phyloP scores from a whole-genome alignment of 805 yeast genomes.

The Candida insectalens region DNA sequence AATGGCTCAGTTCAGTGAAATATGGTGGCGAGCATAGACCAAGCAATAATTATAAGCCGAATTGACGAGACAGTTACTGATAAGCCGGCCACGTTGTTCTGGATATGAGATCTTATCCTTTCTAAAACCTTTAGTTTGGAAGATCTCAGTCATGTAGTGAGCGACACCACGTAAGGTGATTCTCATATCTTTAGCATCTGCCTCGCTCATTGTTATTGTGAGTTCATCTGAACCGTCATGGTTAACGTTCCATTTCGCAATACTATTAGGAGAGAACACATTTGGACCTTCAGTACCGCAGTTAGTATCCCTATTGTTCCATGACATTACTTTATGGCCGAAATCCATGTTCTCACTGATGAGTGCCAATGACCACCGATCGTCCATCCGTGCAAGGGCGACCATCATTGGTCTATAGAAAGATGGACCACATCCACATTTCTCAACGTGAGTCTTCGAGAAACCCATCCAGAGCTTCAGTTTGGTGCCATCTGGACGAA shows the following conservation, averaged over 20 bases:
- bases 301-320: constrained; percentile 14
- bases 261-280: constrained; percentile 28
- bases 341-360: constrained; percentile 21
- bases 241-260: constrained; percentile 22
- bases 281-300: constrained; percentile 13
- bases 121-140: constrained; percentile 5
- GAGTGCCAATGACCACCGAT: constrained; percentile 11
- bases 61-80: neutral
- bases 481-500: constrained; percentile 1
- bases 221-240: constrained; percentile 24
- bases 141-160: constrained; percentile 26
- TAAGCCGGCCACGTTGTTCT: neutral
- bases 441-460: constrained; percentile 29
- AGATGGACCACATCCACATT: constrained; percentile 32
- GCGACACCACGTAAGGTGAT: constrained; percentile 27
- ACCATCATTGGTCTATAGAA: constrained; percentile 31
- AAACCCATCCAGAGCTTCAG: constrained; percentile 31
- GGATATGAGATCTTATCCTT: neutral
- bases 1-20: no score
- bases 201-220: constrained; percentile 29
- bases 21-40: neutral
- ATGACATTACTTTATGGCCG: constrained; percentile 23
- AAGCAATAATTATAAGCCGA: neutral
- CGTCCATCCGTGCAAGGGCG: constrained; percentile 15
- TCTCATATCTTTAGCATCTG: constrained; percentile 26